A percentile compares a stretch with the other conserved stretches of the same genome.
These are phyloP conservation scores for Rugiboletus extremiorientalis DNA, from an alignment of 1,284 basidiomycete species.

Conservation along the genomic window DNA sequence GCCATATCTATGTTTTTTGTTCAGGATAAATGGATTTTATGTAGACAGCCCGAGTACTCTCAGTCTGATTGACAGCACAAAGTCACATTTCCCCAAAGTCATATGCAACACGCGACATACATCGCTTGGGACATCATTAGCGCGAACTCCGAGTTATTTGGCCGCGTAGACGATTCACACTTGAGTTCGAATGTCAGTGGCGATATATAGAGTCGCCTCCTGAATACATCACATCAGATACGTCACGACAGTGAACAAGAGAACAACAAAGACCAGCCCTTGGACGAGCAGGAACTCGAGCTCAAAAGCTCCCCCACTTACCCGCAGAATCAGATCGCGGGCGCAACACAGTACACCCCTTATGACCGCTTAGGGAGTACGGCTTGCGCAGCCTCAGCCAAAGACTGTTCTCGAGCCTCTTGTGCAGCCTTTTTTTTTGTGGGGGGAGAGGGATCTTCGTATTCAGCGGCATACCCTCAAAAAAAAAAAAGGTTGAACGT, in stretches of 20 bases:
- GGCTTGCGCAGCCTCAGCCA: constrained; percentile 34
- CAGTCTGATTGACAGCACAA: neutral
- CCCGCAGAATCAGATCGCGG: neutral
- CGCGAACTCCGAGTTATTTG: neutral
- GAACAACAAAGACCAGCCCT: neutral
- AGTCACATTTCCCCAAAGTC: neutral
- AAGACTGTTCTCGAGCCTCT: constrained; percentile 30
- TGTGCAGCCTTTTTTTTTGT: constrained; percentile 24
- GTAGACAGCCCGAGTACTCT: no score
- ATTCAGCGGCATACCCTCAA: neutral
- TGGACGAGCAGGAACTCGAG: neutral
- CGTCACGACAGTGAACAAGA: neutral
- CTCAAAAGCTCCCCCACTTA: constrained; percentile 1
- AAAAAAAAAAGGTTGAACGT: neutral
- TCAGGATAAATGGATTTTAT: no score
- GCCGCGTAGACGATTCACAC: neutral
- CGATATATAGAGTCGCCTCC: neutral
- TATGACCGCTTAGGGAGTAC: constrained; percentile 17
- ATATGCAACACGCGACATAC: neutral
- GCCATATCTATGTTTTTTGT: no score
- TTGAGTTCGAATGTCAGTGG: neutral
- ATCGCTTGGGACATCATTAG: neutral
- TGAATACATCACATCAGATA: neutral
- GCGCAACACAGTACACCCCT: neutral
- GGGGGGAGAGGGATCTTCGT: no score